These are phyloP conservation scores for Cavenderia fasciculata DNA, from an alignment of 78 protist genomes.

Conservation along the genomic window DNA sequence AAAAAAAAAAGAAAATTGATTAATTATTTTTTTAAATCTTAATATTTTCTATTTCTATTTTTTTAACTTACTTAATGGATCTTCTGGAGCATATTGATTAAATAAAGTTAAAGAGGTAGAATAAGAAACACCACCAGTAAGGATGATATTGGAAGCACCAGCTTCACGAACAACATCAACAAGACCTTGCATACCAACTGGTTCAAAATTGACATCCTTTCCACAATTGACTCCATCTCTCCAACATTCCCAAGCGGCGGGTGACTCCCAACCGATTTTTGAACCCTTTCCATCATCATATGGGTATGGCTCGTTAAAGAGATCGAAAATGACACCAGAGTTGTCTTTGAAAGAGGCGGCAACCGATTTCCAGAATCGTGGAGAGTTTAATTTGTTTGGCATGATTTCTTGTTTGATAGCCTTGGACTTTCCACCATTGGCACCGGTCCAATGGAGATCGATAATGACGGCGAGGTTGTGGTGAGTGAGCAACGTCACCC, in stretches of 20 bases:
- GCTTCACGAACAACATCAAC: slow-evolving; percentile 43
- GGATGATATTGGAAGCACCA: slow-evolving; percentile 37
- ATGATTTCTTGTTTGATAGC: slow-evolving; percentile 56
- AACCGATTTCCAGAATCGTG: slow-evolving; percentile 37
- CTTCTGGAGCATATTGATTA: slow-evolving; percentile 43
- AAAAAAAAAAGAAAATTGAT: background rate
- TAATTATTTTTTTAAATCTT: background rate
- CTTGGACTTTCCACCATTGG: background rate
- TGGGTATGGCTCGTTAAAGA: slow-evolving; percentile 70
- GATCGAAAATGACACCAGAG: slow-evolving; percentile 45
- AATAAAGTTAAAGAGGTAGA: slow-evolving; percentile 43
- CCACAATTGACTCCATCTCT: slow-evolving; percentile 42
- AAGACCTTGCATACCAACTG: slow-evolving; percentile 50
- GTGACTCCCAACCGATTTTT: slow-evolving; percentile 41
- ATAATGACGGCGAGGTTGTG: slow-evolving; percentile 49
- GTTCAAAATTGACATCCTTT: background rate
- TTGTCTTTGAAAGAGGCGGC: slow-evolving; percentile 17
- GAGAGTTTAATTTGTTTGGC: slow-evolving; percentile 23
- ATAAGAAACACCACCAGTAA: slow-evolving; percentile 47
- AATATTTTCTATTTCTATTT: background rate
- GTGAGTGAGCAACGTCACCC: slow-evolving; percentile 2
- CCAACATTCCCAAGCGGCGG: slow-evolving; percentile 76
- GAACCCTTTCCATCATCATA: slow-evolving; percentile 17
- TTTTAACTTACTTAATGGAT: slow-evolving; percentile 8
- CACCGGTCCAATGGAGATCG: slow-evolving; percentile 67